Base-by-base conservation (phyloP, 2,329 filamentous ascomycete species). In the Podosphaera fusca region DNA sequence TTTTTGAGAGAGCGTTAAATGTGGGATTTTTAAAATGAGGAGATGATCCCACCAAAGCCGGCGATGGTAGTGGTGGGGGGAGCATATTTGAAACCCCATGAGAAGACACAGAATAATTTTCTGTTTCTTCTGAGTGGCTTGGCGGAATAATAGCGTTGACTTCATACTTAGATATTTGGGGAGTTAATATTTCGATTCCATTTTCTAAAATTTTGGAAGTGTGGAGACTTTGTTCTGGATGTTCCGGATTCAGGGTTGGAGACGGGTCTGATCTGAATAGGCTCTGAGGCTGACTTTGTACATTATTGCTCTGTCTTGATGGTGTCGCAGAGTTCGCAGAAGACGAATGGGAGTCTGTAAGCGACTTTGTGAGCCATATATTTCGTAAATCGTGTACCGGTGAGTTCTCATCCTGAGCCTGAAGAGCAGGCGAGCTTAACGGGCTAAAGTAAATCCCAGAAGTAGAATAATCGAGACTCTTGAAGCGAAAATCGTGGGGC, bases 391-490 rank as follows among this genome's bases (percentile, higher is more conserved):
- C 68, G 51, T 67, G 65, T 12, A 61, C 58, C 8, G 68, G 67
- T 38, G 65, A 63, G 33, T 74, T 71, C 46, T 81, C 78, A 59
- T 73, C 78, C 67, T 88, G 84, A 1, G 85, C 84, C 67, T 85
- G 82, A 21, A 92, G 72, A 2, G 85, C 85, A 1, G 86, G 86
- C 14, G 86, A 92, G 4, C 84, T 88, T 54, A 92, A 74, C 8
- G 86, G 86, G 65, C 85, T 92, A 67, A 92, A 89, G 70, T 88
- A 90, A 38, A 84, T 78, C 40, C 78, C 78, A 0, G 83, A 81
- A 2, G 85, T 74, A 51, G 76, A 73, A 52, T 67, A 68, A 57
- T 79, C 75, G 10, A 73, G 72, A 46, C 71, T 67, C 63, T 67
- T 68, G 66, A 86, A 87, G 61, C 82, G 80, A 47, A 78, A 74